phyloP scores from a whole-genome alignment of 176 grass and related monocot genomes.

The Pontederia crassipes region DNA sequence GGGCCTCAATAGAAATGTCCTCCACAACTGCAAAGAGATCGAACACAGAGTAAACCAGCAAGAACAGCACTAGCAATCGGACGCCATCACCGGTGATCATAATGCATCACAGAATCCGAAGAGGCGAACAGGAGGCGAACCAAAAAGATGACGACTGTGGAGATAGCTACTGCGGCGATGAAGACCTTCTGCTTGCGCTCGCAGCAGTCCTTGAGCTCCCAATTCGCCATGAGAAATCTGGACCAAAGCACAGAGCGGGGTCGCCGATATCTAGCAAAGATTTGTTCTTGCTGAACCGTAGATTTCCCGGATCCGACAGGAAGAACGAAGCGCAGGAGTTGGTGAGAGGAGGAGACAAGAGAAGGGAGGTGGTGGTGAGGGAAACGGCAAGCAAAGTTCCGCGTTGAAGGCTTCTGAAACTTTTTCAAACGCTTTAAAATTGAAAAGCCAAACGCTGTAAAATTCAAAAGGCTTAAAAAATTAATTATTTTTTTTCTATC shows the following conservation, averaged over 20 bases:
- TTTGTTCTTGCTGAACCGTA: neutral
- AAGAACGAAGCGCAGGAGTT: neutral
- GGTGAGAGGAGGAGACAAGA: slow-evolving; percentile 9
- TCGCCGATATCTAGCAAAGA: neutral
- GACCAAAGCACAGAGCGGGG: slow-evolving; percentile 1
- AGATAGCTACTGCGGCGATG: slow-evolving; percentile 58
- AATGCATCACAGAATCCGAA: neutral
- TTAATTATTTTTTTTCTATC: too few species aligned
- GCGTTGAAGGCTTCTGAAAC: too few species aligned
- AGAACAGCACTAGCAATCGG: neutral
- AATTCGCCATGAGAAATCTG: slow-evolving; percentile 36
- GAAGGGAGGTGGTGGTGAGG: neutral
- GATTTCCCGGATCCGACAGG: slow-evolving; percentile 29
- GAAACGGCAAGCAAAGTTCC: neutral
- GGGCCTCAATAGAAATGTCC: slow-evolving; percentile 82
- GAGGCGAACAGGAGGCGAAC: slow-evolving; percentile 19
- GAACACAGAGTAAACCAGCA: neutral
- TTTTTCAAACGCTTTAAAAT: too few species aligned
- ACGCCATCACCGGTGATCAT: too few species aligned
- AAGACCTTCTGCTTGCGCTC: slow-evolving; percentile 49
- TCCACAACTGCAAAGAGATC: slow-evolving; percentile 51
- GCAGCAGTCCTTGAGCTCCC: slow-evolving; percentile 94
- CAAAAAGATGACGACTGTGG: slow-evolving; percentile 83
- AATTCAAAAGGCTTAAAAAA: too few species aligned
- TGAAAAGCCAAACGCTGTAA: too few species aligned